Base-by-base conservation (phyloP, 305 asterid species). In the Rubia tinctorum region DNA sequence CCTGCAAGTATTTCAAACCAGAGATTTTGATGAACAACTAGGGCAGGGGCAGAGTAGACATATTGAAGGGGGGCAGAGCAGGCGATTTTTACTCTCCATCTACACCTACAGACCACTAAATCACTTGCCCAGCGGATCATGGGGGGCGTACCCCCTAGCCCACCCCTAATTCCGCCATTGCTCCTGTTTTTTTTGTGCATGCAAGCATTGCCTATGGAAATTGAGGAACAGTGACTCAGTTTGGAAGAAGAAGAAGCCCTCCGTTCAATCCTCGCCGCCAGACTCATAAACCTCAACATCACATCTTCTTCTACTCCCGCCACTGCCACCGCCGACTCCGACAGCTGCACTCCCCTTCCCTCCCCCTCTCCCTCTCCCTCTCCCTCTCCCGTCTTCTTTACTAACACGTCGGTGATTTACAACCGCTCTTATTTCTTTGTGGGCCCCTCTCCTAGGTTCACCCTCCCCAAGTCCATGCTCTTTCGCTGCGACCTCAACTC, bases 381-480 rank as follows among this genome's bases (percentile, higher is more conserved):
- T 3, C 34, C 34, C 34, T 30, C 93, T 34, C 68, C 90, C 20
- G 81, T 80, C 73, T 80, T 6, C 65, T 86, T 84, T 76, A 76
- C 79, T 8, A 90, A 88, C 87, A 96, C 98, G 40, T 91, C 75
- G 66, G 82, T 91, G 30, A 88, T 91, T 56, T 88, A 87, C 78
- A 82, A 88, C 70, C 85, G 98, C 20, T 89, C 98, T 73, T 97
- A 91, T 86, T 91, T 97, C 58, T 87, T 89, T 62, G 86, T 92
- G 71, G 98, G 97, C 22, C 98, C 98, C 9, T 92, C 98, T 2
- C 98, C 98, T 3, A 88, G 96, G 64, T 81, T 84, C 86, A 88
- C 93, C 67, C 96, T 80, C 84, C 84, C 96, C 70, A 90, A 82
- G 77, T 77, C 93, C 60, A 82, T 92, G 3, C 89, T 92, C 73